Percentiles rank a stretch among this genome's conserved stretches.
These are phyloP conservation scores for Cystoisospora suis DNA, from an alignment of 169 alveolate genomes.

Conservation along the genomic window DNA sequence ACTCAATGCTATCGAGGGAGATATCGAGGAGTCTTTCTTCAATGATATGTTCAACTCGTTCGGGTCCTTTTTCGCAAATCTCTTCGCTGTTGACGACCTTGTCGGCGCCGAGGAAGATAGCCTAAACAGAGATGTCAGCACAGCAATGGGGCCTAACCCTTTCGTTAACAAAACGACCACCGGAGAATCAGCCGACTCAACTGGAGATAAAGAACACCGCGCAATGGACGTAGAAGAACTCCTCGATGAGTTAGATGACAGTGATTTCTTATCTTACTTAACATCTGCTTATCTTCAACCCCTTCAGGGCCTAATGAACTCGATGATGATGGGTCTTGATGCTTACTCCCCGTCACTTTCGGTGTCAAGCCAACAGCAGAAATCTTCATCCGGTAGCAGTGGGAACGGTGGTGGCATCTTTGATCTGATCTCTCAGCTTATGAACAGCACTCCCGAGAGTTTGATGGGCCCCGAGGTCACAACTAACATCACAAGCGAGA, in stretches of 20 bases:
- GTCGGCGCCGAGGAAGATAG: background rate
- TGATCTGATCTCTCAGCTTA: background rate
- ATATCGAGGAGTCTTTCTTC: background rate
- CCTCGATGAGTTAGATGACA: too few relatives aligned
- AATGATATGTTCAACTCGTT: background rate
- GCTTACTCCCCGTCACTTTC: too few relatives aligned
- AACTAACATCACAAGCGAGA: background rate
- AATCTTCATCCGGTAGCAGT: too few relatives aligned
- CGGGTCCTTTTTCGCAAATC: constrained; percentile 7
- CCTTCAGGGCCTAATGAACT: background rate
- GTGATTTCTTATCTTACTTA: background rate
- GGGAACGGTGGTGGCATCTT: background rate
- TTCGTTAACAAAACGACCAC: background rate
- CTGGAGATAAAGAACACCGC: too few relatives aligned
- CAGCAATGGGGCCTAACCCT: background rate
- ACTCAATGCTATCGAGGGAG: background rate
- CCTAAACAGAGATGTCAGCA: background rate
- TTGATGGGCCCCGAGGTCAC: background rate
- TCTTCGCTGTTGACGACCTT: constrained; percentile 2
- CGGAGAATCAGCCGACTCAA: background rate
- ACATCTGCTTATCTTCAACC: background rate
- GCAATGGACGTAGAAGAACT: too few relatives aligned
- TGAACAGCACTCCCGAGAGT: background rate
- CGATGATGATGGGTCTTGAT: background rate
- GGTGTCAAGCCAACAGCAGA: too few relatives aligned